A percentile compares a stretch with the other conserved stretches of the same genome.
phyloP scores from a whole-genome alignment of 2,329 filamentous ascomycete species.

The Colletotrichum chlorophyti region DNA sequence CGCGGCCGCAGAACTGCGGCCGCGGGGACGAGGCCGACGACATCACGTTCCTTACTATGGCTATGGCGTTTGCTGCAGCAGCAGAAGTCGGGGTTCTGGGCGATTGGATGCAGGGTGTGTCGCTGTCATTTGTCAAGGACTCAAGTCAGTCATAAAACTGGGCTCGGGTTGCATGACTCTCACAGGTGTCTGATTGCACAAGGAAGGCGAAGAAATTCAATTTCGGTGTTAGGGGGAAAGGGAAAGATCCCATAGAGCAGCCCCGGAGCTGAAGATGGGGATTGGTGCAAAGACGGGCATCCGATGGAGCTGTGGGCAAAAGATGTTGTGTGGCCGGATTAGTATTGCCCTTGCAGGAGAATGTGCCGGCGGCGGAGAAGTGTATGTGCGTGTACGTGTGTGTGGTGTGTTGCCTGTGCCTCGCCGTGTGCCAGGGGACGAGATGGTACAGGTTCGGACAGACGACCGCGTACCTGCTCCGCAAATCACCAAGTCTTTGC shows the following conservation, averaged over 20 bases:
- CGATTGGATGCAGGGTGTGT: background rate
- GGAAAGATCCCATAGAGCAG: background rate
- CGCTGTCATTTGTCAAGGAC: background rate
- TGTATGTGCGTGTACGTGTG: too few species aligned
- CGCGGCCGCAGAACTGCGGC: slow-evolving; percentile 23
- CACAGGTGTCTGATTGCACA: too few species aligned
- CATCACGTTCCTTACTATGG: background rate
- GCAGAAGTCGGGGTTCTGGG: background rate
- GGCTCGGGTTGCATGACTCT: slow-evolving; percentile 6
- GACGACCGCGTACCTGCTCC: too few species aligned
- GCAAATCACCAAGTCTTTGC: slow-evolving; percentile 3
- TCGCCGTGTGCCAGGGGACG: background rate
- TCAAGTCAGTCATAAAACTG: background rate
- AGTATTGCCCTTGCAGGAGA: slow-evolving; percentile 2
- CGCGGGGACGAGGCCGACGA: slow-evolving; percentile 14
- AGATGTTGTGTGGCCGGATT: background rate
- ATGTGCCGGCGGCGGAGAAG: background rate
- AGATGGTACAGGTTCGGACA: background rate
- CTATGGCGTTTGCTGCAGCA: too few species aligned
- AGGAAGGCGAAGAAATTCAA: too few species aligned
- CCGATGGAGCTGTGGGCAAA: background rate
- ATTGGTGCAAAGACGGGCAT: background rate
- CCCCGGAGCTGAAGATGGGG: background rate
- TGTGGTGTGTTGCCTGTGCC: too few species aligned
- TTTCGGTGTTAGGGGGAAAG: background rate